These are phyloP conservation scores for Microbotryum silenes-acaulis DNA, from an alignment of 1,284 basidiomycete genomes.

Conservation along the genomic window DNA sequence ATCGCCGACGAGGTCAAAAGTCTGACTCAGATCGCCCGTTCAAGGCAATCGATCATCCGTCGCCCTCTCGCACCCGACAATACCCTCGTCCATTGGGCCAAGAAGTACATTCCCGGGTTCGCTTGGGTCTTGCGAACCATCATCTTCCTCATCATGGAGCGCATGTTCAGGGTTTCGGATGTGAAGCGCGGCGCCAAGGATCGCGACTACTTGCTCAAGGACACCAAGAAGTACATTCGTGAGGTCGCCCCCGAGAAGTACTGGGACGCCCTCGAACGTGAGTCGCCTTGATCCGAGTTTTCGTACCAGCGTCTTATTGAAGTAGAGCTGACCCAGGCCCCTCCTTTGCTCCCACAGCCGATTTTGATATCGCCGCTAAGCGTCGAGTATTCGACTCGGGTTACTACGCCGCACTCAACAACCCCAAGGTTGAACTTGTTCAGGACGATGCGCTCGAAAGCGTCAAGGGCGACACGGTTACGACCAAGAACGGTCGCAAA, in stretches of 20 bases:
- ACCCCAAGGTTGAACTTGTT: slow-evolving; percentile 20
- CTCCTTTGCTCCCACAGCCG: slow-evolving; percentile 1
- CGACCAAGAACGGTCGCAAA: slow-evolving; percentile 16
- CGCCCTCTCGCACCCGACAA: slow-evolving; percentile 14
- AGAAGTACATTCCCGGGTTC: slow-evolving; percentile 22
- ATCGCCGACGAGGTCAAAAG: slow-evolving; percentile 10
- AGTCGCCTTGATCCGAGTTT: no score
- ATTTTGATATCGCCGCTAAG: slow-evolving; percentile 31
- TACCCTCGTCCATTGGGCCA: slow-evolving; percentile 10
- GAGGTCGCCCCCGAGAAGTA: slow-evolving; percentile 20
- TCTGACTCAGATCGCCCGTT: slow-evolving; percentile 27
- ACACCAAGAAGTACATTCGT: slow-evolving; percentile 18
- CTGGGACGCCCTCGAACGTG: slow-evolving; percentile 17
- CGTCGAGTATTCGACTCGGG: slow-evolving; percentile 26
- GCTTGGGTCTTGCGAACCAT: slow-evolving; percentile 14
- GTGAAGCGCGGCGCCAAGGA: slow-evolving; percentile 13
- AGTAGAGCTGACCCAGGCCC: no score
- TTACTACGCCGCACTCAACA: slow-evolving; percentile 19
- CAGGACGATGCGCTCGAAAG: slow-evolving; percentile 20
- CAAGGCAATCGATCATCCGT: slow-evolving; percentile 20
- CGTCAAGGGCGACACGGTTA: slow-evolving; percentile 14
- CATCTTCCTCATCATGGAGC: slow-evolving; percentile 21
- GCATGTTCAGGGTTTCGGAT: slow-evolving; percentile 15
- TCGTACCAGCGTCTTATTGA: no score
- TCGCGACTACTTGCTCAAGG: slow-evolving; percentile 5